Conservation (phyloP, 1,139 yeast genomes). For the Zygoascus hellenicus region DNA sequence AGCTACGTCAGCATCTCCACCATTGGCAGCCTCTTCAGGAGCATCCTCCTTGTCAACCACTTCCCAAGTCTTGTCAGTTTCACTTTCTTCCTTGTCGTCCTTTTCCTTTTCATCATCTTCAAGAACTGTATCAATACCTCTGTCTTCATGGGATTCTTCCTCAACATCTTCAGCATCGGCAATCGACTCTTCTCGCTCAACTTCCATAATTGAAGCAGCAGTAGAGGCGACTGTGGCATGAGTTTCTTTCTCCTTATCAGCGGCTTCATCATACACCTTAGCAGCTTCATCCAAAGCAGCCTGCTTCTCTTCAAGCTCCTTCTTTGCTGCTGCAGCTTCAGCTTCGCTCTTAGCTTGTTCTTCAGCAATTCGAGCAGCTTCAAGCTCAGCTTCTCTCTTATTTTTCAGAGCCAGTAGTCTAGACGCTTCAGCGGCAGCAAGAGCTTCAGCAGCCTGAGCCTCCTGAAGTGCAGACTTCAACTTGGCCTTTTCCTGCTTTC, state of each 20-base stretch:
- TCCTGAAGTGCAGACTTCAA: slow-evolving; percentile 25
- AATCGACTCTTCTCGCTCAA: slow-evolving; percentile 7
- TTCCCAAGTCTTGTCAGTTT: slow-evolving; percentile 11
- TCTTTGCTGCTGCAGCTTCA: slow-evolving; percentile 21
- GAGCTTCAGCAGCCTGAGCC: slow-evolving; percentile 24
- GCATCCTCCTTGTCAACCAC: slow-evolving; percentile 7
- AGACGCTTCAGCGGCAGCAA: slow-evolving; percentile 27
- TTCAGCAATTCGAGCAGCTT: slow-evolving; percentile 28
- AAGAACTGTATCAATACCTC: slow-evolving; percentile 11
- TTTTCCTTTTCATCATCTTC: slow-evolving; percentile 7
- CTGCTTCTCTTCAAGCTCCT: slow-evolving; percentile 18
- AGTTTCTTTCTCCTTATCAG: slow-evolving; percentile 5
- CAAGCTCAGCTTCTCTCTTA: slow-evolving; percentile 26
- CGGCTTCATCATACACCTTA: slow-evolving; percentile 9
- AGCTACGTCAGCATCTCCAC: slow-evolving; percentile 1
- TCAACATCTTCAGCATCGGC: slow-evolving; percentile 11
- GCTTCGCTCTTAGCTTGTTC: slow-evolving; percentile 25
- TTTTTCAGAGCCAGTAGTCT: slow-evolving; percentile 24
- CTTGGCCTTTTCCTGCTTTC: slow-evolving; percentile 19
- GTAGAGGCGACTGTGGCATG: slow-evolving; percentile 10
- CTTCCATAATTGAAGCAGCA: slow-evolving; percentile 9
- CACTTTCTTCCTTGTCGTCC: slow-evolving; percentile 2
- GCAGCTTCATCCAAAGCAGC: slow-evolving; percentile 15
- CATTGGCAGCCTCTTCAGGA: slow-evolving; percentile 7
- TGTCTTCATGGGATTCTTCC: slow-evolving; percentile 11